phyloP scores from a whole-genome alignment of 768 basidiomycete genomes.

The Aureoboletus auriporus region DNA sequence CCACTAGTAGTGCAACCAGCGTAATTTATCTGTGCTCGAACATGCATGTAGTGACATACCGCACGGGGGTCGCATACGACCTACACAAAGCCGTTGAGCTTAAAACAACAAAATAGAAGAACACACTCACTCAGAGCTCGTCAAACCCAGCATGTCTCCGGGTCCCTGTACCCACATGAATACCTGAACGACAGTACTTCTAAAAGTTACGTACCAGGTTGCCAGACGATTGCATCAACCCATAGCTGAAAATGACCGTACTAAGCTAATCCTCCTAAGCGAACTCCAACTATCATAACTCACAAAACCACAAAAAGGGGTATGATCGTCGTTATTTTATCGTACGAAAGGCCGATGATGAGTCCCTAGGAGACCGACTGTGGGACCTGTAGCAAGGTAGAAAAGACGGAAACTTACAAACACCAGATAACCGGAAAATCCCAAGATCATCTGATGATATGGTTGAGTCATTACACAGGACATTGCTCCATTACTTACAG shows the following conservation, averaged over 20 bases:
- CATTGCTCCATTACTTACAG: slow-evolving; percentile 32
- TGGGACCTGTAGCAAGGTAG: not conserved
- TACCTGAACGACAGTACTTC: not conserved
- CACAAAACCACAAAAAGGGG: slow-evolving; percentile 69
- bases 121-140: slow-evolving; percentile 55
- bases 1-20: slow-evolving; percentile 37
- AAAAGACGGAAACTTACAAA: slow-evolving; percentile 38
- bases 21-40: not conserved
- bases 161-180: slow-evolving; percentile 46
- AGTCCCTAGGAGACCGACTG: slow-evolving; percentile 32
- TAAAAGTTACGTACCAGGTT: slow-evolving; percentile 44
- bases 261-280: slow-evolving; percentile 1
- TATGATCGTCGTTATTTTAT: slow-evolving; percentile 57
- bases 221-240: slow-evolving; percentile 69
- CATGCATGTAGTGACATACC: slow-evolving; percentile 30
- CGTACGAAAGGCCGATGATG: slow-evolving; percentile 56
- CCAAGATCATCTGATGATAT: slow-evolving; percentile 52
- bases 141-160: slow-evolving; percentile 66
- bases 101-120: slow-evolving; percentile 1
- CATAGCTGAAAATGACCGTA: slow-evolving; percentile 43
- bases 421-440: slow-evolving; percentile 64
- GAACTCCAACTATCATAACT: slow-evolving; percentile 14
- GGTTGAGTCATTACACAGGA: slow-evolving; percentile 2
- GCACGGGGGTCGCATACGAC: slow-evolving; percentile 61
- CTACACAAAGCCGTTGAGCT: slow-evolving; percentile 26